phyloP scores from a whole-genome alignment of 176 grass and related monocot species.

The Puccinellia tenuiflora region DNA sequence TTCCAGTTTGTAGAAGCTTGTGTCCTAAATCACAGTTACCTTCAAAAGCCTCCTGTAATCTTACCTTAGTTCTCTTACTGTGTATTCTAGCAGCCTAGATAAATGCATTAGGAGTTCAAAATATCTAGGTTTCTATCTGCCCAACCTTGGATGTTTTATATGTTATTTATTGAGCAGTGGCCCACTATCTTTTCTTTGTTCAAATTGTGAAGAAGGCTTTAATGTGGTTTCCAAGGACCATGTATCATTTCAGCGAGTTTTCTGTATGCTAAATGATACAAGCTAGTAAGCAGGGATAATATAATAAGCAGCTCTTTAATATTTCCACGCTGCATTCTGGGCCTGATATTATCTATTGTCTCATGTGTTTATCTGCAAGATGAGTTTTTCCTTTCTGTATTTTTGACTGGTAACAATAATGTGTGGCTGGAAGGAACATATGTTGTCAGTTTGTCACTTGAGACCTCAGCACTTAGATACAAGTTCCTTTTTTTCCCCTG shows the following conservation, averaged over 20 bases:
- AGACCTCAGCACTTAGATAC: background rate
- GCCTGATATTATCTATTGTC: background rate
- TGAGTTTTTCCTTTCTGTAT: background rate
- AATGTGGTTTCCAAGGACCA: background rate
- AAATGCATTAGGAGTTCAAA: background rate
- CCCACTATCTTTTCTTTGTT: background rate
- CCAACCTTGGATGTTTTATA: background rate
- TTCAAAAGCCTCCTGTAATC: background rate
- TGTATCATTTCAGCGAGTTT: background rate
- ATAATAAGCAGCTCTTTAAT: background rate
- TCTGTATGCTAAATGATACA: background rate
- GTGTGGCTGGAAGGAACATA: background rate
- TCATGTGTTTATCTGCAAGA: background rate
- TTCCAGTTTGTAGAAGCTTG: background rate
- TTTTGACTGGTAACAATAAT: background rate
- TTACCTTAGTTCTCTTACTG: background rate
- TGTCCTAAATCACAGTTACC: background rate
- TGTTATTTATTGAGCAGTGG: background rate
- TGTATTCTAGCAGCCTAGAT: background rate
- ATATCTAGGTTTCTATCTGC: background rate
- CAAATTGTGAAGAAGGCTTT: background rate
- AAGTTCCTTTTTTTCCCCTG: background rate
- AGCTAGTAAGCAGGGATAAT: background rate
- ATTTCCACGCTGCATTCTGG: background rate
- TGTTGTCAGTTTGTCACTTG: background rate